These are phyloP conservation scores for Didymella pinodella DNA, from an alignment of 2,329 filamentous ascomycete genomes.

Conservation along the genomic window DNA sequence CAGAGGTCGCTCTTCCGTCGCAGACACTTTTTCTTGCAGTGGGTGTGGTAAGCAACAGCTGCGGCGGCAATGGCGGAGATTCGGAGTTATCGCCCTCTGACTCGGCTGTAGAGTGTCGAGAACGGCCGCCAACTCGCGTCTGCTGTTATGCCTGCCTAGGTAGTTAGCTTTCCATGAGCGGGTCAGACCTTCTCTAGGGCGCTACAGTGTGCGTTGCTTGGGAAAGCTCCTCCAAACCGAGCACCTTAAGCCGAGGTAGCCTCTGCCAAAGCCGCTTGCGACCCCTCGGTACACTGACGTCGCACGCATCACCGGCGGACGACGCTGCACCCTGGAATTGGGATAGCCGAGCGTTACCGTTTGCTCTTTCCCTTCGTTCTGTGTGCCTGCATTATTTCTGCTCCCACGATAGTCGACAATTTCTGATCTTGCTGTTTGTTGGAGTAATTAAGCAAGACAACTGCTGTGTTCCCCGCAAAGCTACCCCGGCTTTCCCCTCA, in stretches of 20 bases:
- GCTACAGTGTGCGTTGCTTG: constrained; percentile 1
- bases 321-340: constrained; percentile 27
- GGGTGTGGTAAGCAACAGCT: constrained; percentile 28
- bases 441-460: constrained; percentile 15
- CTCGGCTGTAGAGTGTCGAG: constrained; percentile 24
- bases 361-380: constrained; percentile 27
- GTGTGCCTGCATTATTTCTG: constrained; percentile 12
- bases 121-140: constrained; percentile 25
- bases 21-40: constrained; percentile 13
- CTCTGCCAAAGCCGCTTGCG: constrained; percentile 30
- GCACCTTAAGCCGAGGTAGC: constrained; percentile 42
- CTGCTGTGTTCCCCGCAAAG: constrained; percentile 33
- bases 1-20: constrained; percentile 5
- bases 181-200: constrained; percentile 1
- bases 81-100: constrained; percentile 28
- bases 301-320: constrained; percentile 22
- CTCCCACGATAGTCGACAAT: constrained; percentile 8
- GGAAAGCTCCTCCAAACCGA: constrained; percentile 25
- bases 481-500: constrained; percentile 42
- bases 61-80: constrained; percentile 24
- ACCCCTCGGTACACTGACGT: constrained; percentile 43
- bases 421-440: constrained; percentile 20
- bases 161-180: constrained; percentile 10
- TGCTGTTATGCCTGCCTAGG: constrained; percentile 1
- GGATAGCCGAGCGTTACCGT: constrained; percentile 44